Conservation (phyloP, 1,139 yeast species). For the Sugiyamaella sp. region DNA sequence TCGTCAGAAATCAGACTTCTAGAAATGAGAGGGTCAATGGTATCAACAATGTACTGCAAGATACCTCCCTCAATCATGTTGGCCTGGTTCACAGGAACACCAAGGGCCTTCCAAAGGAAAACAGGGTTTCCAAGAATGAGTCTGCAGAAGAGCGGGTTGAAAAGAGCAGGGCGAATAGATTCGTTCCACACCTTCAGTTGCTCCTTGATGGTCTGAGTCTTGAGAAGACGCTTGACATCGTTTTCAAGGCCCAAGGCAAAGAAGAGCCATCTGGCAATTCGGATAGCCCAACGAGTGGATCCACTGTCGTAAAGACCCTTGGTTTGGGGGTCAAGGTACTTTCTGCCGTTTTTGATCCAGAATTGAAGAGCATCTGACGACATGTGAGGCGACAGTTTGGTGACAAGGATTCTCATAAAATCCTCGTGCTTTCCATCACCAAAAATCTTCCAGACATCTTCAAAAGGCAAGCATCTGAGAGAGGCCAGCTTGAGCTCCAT, state of each 20-base stretch:
- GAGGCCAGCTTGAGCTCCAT: conserved; percentile 78
- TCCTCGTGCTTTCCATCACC: conserved; percentile 70
- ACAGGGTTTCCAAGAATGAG: conserved; percentile 76
- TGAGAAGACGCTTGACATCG: conserved; percentile 59
- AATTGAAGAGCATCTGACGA: conserved; percentile 81
- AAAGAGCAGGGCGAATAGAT: conserved; percentile 65
- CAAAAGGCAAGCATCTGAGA: conserved; percentile 58
- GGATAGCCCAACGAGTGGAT: conserved; percentile 81
- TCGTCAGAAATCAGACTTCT: conserved; percentile 67
- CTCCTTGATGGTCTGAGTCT: conserved; percentile 60
- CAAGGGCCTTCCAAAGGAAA: conserved; percentile 83
- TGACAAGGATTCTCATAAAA: conserved; percentile 55
- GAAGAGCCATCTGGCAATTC: conserved; percentile 66
- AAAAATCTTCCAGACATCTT: conserved; percentile 71
- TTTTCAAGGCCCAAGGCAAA: conserved; percentile 55
- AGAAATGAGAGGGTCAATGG: conserved; percentile 72
- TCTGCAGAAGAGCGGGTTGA: conserved; percentile 69
- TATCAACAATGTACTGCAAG: conserved; percentile 69
- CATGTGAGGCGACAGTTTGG: conserved; percentile 64
- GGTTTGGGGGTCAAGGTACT: conserved; percentile 57
- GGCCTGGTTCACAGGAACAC: conserved; percentile 85
- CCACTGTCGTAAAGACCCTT: conserved; percentile 78
- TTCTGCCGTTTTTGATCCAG: conserved; percentile 68
- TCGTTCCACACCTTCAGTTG: conserved; percentile 66
- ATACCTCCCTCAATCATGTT: conserved; percentile 74